phyloP scores from a whole-genome alignment of 495 filamentous ascomycete genomes.

The Xylaria sp. region DNA sequence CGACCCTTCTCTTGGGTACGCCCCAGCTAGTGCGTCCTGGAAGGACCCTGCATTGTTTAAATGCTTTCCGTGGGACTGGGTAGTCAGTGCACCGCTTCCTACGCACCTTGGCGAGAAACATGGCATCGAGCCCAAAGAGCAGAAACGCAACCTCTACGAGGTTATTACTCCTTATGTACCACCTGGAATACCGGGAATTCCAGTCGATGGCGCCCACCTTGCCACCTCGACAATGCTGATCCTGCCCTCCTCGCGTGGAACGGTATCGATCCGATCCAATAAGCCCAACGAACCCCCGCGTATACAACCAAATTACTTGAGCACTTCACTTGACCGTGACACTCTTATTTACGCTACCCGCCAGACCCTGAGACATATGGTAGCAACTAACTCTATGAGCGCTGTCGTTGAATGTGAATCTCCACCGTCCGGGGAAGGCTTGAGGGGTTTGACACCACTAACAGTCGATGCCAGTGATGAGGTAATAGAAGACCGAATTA shows the following conservation, averaged over 20 bases:
- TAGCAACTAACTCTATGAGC: constrained; percentile 23
- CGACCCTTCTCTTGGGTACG: constrained; percentile 44
- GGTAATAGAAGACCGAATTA: constrained; percentile 30
- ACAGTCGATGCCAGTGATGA: constrained; percentile 29
- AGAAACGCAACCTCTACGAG: constrained; percentile 29
- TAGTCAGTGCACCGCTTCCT: constrained; percentile 35
- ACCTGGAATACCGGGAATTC: constrained; percentile 33
- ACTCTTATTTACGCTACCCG: constrained; percentile 25
- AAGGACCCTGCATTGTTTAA: constrained; percentile 40
- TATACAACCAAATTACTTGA: constrained; percentile 23
- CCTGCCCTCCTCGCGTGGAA: constrained; percentile 47
- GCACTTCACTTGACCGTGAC: constrained; percentile 26
- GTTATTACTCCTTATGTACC: constrained; percentile 23
- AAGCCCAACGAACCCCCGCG: constrained; percentile 29
- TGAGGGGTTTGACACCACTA: constrained; percentile 27
- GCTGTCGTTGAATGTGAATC: constrained; percentile 27
- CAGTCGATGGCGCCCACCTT: constrained; percentile 49
- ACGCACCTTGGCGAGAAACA: constrained; percentile 28
- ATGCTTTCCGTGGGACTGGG: constrained; percentile 45
- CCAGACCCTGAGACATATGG: constrained; percentile 22
- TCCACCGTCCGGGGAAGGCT: constrained; percentile 27
- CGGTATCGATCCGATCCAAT: constrained; percentile 42
- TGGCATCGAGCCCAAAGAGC: constrained; percentile 34
- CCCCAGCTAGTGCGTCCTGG: constrained; percentile 40
- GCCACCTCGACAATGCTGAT: constrained; percentile 42